A percentile compares a stretch with the other conserved stretches of the same genome.
These are phyloP conservation scores for Thelonectria olida DNA, from an alignment of 2,329 filamentous ascomycete species.

Conservation along the genomic window DNA sequence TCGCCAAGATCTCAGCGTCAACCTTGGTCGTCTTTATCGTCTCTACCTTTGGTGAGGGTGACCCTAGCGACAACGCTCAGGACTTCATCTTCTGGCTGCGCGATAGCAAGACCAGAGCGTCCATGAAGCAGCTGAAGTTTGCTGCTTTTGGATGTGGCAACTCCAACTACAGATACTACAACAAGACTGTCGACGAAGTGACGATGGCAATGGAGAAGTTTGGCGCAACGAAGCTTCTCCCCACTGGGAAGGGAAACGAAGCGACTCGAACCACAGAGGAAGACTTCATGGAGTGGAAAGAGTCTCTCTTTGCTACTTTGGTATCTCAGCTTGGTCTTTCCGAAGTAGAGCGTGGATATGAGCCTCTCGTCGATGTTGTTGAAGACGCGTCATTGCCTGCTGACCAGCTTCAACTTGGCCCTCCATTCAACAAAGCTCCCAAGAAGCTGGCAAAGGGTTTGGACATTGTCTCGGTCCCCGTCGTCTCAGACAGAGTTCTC, in stretches of 20 bases:
- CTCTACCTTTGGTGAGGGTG: conserved; percentile 19
- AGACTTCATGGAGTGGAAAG: conserved; percentile 22
- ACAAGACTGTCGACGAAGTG: conserved; percentile 10
- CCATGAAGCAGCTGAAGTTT: conserved; percentile 10
- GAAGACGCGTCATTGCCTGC: background rate
- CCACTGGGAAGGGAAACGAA: conserved; percentile 14
- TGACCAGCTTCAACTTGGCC: background rate
- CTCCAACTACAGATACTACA: conserved; percentile 19
- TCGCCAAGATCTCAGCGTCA: background rate
- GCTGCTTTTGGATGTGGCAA: conserved; percentile 19
- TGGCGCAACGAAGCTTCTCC: conserved; percentile 6
- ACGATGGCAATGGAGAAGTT: background rate
- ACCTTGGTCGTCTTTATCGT: conserved; percentile 14
- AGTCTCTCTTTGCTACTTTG: conserved; percentile 1
- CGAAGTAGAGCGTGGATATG: conserved; percentile 7
- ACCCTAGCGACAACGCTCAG: conserved; percentile 18
- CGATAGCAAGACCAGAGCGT: background rate
- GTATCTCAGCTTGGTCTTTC: conserved; percentile 9
- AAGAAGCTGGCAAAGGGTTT: background rate
- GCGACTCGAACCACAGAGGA: conserved; percentile 18
- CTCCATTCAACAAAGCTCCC: conserved; percentile 1
- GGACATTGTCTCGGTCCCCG: conserved; percentile 14
- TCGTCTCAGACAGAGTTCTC: background rate
- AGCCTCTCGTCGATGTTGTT: conserved; percentile 12
- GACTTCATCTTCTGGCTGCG: conserved; percentile 12